Evolutionary conservation across 306 rosid species (phyloP).

Genomic region (cucumber (Cucumis sativus)): Cucumber_9930_V3 NC_026660.2:1463501-1464000

Average conservation of each 20-base stretch:
- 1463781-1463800: constrained; percentile 25
- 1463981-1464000: not conserved
- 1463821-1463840: constrained; percentile 44
- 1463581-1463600: constrained; percentile 60
- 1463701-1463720: constrained; percentile 54
- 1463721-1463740: constrained; percentile 31
- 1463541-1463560: constrained; percentile 49
- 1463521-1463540: constrained; percentile 48
- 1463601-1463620: constrained; percentile 69
- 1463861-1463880: constrained; percentile 37
- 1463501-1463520: constrained; percentile 64
- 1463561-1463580: constrained; percentile 44
- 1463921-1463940: not conserved
- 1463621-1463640: constrained; percentile 47
- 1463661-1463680: constrained; percentile 40
- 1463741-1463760: constrained; percentile 39
- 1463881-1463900: constrained; percentile 28
- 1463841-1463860: constrained; percentile 52
- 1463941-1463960: not conserved
- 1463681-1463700: constrained; percentile 49
- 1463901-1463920: constrained; percentile 14
- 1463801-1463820: constrained; percentile 62
- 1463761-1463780: constrained; percentile 42
- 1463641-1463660: constrained; percentile 55
- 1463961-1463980: not conserved